Evolutionary conservation across 768 basidiomycete species (phyloP).

Genomic region (Agrocybe praecox): DNA sequence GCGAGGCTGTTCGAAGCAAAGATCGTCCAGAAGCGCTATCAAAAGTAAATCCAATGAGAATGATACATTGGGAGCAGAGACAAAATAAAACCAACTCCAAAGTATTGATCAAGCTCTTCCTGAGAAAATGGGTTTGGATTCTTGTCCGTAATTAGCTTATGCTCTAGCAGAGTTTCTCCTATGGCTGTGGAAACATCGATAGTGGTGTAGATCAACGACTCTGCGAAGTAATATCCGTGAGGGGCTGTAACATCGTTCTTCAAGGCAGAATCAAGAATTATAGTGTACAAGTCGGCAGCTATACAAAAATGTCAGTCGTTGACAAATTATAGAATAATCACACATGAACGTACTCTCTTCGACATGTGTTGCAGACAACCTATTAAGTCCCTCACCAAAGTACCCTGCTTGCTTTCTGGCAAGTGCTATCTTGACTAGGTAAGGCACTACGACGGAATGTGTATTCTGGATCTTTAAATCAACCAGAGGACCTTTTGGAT

Average conservation of each 20-base stretch:
- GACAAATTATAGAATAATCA: too few species aligned
- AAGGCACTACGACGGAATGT: constrained; percentile 26
- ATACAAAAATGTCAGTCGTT: background rate
- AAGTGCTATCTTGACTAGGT: constrained; percentile 18
- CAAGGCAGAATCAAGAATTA: constrained; percentile 17
- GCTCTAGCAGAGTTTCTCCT: constrained; percentile 15
- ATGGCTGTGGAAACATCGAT: constrained; percentile 15
- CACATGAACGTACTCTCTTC: constrained; percentile 24
- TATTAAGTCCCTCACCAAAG: constrained; percentile 19
- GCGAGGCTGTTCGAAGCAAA: constrained; percentile 19
- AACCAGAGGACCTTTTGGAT: constrained; percentile 22
- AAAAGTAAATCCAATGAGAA: background rate
- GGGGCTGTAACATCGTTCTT: constrained; percentile 6
- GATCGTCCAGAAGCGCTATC: constrained; percentile 16
- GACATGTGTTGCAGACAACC: constrained; percentile 21
- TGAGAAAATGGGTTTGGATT: constrained; percentile 17
- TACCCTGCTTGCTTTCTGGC: constrained; percentile 20
- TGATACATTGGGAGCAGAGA: background rate
- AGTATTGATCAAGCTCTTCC: constrained; percentile 19
- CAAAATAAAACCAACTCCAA: constrained; percentile 15
- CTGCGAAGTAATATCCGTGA: constrained; percentile 26
- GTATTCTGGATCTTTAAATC: constrained; percentile 27
- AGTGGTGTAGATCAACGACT: constrained; percentile 17
- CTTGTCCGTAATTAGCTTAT: constrained; percentile 7
- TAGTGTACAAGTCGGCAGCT: constrained; percentile 20